phyloP scores from a whole-genome alignment of 2,329 filamentous ascomycete genomes.

The Aspergillus pseudoviridinutans region DNA sequence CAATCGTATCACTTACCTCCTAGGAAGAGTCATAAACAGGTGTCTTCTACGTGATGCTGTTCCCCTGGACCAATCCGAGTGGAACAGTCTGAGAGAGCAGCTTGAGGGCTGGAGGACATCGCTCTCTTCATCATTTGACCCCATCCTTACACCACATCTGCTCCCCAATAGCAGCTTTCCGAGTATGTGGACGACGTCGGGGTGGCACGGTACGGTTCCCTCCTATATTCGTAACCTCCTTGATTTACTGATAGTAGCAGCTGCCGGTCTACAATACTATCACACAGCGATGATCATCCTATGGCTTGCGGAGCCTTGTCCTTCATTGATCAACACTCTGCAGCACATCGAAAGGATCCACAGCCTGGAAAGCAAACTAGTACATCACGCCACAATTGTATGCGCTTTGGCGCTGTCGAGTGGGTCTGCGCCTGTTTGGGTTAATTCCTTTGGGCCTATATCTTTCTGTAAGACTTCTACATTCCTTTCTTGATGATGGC shows the following conservation, averaged over 20 bases:
- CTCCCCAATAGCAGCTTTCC: conserved; percentile 29
- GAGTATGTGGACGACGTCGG: conserved; percentile 38
- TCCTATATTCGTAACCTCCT: not conserved
- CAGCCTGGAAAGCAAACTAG: conserved; percentile 21
- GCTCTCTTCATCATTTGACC: conserved; percentile 28
- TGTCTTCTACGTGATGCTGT: conserved; percentile 22
- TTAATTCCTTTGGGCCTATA: conserved; percentile 50
- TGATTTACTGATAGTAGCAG: conserved; percentile 21
- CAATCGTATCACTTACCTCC: conserved; percentile 41
- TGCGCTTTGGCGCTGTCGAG: conserved; percentile 46
- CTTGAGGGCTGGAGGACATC: conserved; percentile 28
- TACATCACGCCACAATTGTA: conserved; percentile 35
- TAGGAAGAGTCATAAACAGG: conserved; percentile 44
- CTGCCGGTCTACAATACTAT: conserved; percentile 43
- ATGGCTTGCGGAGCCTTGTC: conserved; percentile 10
- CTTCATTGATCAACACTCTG: conserved; percentile 11
- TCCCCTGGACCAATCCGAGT: conserved; percentile 3
- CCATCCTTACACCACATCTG: conserved; percentile 21
- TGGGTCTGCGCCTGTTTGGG: conserved; percentile 41
- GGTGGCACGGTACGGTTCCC: conserved; percentile 40
- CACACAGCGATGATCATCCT: conserved; percentile 37
- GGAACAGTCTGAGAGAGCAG: conserved; percentile 14
- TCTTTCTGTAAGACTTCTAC: conserved; percentile 39
- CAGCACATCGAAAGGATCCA: conserved; percentile 8
- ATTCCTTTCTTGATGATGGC: not conserved